Evolutionary conservation across 179 eudicot genomes (phyloP).

Genomic region (Pouteria campechiana): DNA sequence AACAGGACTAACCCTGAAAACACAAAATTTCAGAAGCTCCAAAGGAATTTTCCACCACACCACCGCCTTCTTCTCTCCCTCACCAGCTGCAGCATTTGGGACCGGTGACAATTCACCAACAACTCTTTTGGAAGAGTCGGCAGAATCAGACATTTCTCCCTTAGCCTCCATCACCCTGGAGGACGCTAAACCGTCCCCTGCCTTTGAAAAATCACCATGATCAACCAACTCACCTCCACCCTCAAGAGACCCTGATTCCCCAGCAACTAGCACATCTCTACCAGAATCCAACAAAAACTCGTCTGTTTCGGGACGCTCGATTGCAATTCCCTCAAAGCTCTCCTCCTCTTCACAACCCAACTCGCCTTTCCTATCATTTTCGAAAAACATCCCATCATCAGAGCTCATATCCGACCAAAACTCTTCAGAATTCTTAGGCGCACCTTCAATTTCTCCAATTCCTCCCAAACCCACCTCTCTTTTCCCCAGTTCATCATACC

Average conservation of each 20-base stretch:
- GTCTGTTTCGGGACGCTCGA: not conserved
- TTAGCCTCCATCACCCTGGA: not conserved
- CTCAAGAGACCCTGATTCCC: constrained; percentile 1
- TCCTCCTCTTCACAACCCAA: not conserved
- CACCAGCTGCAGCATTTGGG: constrained; percentile 6
- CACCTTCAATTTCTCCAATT: constrained; percentile 1
- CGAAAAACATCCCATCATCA: no score
- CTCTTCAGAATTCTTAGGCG: not conserved
- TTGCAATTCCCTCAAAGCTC: not conserved
- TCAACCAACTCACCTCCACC: constrained; percentile 2
- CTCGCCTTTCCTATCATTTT: no score
- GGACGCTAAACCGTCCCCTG: not conserved
- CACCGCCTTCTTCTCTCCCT: constrained; percentile 16
- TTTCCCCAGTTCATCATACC: no score
- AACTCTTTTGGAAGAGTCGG: no score
- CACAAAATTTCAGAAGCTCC: constrained; percentile 62
- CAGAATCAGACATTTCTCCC: no score
- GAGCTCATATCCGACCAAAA: not conserved
- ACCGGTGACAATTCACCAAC: not conserved
- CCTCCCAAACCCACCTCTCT: no score
- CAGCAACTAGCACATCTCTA: not conserved
- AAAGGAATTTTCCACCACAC: constrained; percentile 93
- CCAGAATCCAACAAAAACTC: constrained; percentile 5
- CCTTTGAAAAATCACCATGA: not conserved
- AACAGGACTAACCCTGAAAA: constrained; percentile 60